phyloP scores from a whole-genome alignment of 371 early-diverging fungal species.

The Cokeromyces recurvatus region DNA sequence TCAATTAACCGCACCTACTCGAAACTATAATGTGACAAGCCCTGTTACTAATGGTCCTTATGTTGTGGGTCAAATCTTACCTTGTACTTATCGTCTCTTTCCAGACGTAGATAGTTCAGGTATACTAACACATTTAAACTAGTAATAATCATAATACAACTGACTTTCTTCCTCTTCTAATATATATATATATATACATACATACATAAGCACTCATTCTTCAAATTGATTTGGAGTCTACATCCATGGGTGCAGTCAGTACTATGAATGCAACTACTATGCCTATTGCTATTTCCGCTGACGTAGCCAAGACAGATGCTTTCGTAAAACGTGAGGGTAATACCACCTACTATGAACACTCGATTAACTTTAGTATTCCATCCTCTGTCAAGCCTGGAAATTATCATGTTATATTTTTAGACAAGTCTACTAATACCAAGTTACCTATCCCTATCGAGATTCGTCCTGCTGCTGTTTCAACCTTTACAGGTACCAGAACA shows the following conservation, averaged over 20 bases:
- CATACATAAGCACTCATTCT: constrained; percentile 24
- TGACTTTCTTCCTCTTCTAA: too few species aligned
- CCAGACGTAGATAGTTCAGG: constrained; percentile 41
- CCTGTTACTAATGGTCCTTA: constrained; percentile 35
- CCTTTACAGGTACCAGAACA: constrained; percentile 21
- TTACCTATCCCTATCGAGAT: constrained; percentile 43
- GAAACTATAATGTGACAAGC: constrained; percentile 44
- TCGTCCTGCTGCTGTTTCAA: constrained; percentile 33
- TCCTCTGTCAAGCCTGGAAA: constrained; percentile 30
- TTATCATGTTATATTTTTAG: constrained; percentile 36
- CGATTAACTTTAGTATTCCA: constrained; percentile 42
- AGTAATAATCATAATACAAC: too few species aligned
- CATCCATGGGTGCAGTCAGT: neutral
- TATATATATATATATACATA: neutral
- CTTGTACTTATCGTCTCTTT: constrained; percentile 44
- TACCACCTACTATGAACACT: constrained; percentile 43
- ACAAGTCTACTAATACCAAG: constrained; percentile 37
- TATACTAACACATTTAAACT: constrained; percentile 13
- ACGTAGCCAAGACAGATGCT: constrained; percentile 39
- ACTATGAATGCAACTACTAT: constrained; percentile 14
- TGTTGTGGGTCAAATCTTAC: constrained; percentile 42
- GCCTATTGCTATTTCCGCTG: constrained; percentile 32
- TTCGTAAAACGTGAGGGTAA: constrained; percentile 38
- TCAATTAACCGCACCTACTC: constrained; percentile 37
- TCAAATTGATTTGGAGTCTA: constrained; percentile 23